These are phyloP conservation scores for Corchorus capsularis DNA, from an alignment of 345 rosid species.

Conservation along the genomic window DNA sequence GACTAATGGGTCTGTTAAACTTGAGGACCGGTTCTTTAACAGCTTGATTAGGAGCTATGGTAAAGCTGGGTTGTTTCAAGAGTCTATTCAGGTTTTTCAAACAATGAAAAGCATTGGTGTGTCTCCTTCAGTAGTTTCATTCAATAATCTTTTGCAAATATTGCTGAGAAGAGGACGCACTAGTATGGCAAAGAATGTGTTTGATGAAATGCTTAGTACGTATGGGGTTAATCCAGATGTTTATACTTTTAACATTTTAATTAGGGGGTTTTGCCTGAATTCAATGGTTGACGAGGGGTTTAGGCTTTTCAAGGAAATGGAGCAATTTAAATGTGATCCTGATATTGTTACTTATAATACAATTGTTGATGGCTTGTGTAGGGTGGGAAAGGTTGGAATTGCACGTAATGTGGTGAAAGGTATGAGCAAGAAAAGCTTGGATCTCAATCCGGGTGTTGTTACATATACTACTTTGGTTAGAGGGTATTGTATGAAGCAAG, in stretches of 20 bases:
- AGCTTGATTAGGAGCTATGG: conserved; percentile 77
- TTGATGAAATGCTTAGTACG: conserved; percentile 75
- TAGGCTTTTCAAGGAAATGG: conserved; percentile 62
- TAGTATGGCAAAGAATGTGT: conserved; percentile 64
- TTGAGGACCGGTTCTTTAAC: conserved; percentile 69
- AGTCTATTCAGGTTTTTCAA: conserved; percentile 58
- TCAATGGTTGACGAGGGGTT: conserved; percentile 75
- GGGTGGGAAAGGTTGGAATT: conserved; percentile 70
- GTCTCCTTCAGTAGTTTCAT: conserved; percentile 69
- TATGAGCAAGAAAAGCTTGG: conserved; percentile 49
- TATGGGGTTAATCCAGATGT: conserved; percentile 76
- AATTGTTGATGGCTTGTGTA: conserved; percentile 79
- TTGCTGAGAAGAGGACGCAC: conserved; percentile 73
- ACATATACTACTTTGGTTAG: conserved; percentile 77
- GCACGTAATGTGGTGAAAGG: conserved; percentile 78
- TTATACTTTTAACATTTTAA: conserved; percentile 70
- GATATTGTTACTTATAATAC: conserved; percentile 75
- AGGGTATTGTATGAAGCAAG: conserved; percentile 76
- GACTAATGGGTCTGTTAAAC: conserved; percentile 57
- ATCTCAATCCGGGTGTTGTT: conserved; percentile 63
- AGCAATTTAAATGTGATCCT: conserved; percentile 52
- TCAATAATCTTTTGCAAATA: conserved; percentile 60
- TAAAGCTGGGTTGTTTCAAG: conserved; percentile 64
- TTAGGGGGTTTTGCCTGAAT: conserved; percentile 72
- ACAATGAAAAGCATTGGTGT: conserved; percentile 69